phyloP scores from a whole-genome alignment of 2,329 filamentous ascomycete species.

The Aureobasidium leucospermi region DNA sequence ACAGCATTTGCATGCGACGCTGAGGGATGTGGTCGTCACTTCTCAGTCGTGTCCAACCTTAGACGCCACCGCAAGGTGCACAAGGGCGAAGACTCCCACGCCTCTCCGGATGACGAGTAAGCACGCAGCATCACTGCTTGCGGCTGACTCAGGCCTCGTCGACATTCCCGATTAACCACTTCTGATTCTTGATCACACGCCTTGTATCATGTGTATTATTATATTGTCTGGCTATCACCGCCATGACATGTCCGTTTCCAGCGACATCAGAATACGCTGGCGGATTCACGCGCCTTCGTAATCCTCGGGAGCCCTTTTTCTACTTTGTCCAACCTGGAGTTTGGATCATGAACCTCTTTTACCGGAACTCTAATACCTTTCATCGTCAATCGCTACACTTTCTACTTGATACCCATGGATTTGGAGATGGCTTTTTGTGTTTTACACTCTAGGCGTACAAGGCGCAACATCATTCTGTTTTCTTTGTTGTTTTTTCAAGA shows the following conservation, averaged over 20 bases:
- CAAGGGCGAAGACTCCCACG: slow-evolving; percentile 57
- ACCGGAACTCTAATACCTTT: slow-evolving; percentile 16
- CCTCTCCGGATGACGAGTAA: slow-evolving; percentile 42
- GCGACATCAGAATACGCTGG: not conserved
- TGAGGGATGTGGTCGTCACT: slow-evolving; percentile 88
- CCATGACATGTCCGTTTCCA: not conserved
- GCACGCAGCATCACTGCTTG: not conserved
- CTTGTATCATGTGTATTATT: slow-evolving; percentile 3
- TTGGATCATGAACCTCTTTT: not conserved
- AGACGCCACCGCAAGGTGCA: slow-evolving; percentile 94
- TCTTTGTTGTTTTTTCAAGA: not conserved
- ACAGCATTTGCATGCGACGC: slow-evolving; percentile 89
- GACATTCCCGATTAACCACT: not conserved
- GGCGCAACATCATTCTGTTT: not conserved
- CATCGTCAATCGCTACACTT: slow-evolving; percentile 28
- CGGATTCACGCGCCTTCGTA: not conserved
- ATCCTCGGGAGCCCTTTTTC: not conserved
- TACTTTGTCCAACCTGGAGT: slow-evolving; percentile 2
- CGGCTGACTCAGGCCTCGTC: not conserved
- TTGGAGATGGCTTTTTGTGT: slow-evolving; percentile 11
- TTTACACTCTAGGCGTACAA: not conserved
- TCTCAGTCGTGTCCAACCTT: slow-evolving; percentile 94
- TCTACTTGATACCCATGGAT: slow-evolving; percentile 14
- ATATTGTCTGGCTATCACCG: not conserved
- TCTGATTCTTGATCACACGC: not conserved